phyloP scores from a whole-genome alignment of 345 rosid species.

The Salix purpurea region DNA sequence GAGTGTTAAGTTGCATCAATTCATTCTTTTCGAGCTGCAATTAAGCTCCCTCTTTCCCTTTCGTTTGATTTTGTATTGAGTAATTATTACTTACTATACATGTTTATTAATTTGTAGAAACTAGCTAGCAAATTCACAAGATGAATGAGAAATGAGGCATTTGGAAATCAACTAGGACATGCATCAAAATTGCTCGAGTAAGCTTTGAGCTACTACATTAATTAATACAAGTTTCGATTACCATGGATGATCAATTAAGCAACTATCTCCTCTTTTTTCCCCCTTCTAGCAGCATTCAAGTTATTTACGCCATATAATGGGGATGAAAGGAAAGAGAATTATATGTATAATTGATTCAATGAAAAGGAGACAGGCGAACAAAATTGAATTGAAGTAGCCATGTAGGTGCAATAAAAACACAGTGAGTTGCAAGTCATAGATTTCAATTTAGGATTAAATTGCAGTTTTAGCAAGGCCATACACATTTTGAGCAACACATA shows the following conservation, averaged over 20 bases:
- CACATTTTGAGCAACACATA: not conserved
- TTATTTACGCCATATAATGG: too few species aligned
- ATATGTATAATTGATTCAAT: not conserved
- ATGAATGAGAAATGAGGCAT: conserved; percentile 17
- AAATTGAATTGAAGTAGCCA: too few species aligned
- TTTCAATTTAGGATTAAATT: not conserved
- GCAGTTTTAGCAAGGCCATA: too few species aligned
- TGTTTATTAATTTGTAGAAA: conserved; percentile 23
- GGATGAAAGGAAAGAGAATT: too few species aligned
- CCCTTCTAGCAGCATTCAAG: too few species aligned
- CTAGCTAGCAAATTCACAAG: conserved; percentile 4
- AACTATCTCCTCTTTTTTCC: too few species aligned
- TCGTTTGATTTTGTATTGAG: not conserved
- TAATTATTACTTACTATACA: not conserved
- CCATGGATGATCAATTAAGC: too few species aligned
- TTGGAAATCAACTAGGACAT: not conserved
- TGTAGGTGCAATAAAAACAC: too few species aligned
- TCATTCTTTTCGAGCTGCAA: conserved; percentile 33
- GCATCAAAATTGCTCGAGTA: too few species aligned
- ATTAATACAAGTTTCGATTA: too few species aligned
- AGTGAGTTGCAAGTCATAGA: not conserved
- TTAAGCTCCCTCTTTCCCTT: not conserved
- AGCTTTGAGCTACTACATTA: not conserved
- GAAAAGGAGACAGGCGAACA: too few species aligned
- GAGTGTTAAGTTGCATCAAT: conserved; percentile 16